Evolutionary conservation across 2,329 filamentous ascomycete species (phyloP), one percentile per base, ranked within the genome.

Genomic region (Lasiodiplodia sp.): DNA sequence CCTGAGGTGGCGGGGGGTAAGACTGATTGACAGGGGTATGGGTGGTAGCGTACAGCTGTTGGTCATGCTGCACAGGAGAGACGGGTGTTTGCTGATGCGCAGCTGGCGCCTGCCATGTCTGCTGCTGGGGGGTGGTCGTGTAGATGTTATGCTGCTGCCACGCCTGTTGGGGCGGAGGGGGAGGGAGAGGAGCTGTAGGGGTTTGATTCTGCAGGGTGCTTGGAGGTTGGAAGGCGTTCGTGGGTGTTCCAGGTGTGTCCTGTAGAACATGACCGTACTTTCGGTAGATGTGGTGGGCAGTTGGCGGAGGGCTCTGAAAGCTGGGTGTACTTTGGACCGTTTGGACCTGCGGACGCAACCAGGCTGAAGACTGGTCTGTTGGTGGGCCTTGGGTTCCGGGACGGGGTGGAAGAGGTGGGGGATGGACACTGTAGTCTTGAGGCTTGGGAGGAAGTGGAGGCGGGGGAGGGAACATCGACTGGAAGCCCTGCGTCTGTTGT

Each of bases 211-310:
- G 44, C 38, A 34, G 18, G n/a, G 16, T 21, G n/a, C 18, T 34
- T 8, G 38, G 8, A 2, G 38, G n/a, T 21, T 38, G 34, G 23
- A 47, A 47, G 5, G 23, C 38, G n/a, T 58, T 7, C 34, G 6
- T 14, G 3, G 34, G 56, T 16, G 37, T n/a, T 8, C 37, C 28
- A 31, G 40, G 1, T 4, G 16, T 4, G 2, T 49, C 44, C 16
- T 64, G 60, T 11, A 64, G 5, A 2, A 52, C 21, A 11, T 64
- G 60, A 28, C 60, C 60, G n/a, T 64, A 64, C n/a, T 64, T 64
- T 5, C 47, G 60, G 47, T 64, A 64, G 60, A 64, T 52, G 16
- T 18, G 60, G 18, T 64, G 60, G 25, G 47, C 31, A 25, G 47
- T 11, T 18, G 25, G 60, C 4, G 28, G 47, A 3, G 60, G 12